Evolutionary conservation across 306 rosid genomes (phyloP).

Genomic region (Cucurbita maxima): DNA sequence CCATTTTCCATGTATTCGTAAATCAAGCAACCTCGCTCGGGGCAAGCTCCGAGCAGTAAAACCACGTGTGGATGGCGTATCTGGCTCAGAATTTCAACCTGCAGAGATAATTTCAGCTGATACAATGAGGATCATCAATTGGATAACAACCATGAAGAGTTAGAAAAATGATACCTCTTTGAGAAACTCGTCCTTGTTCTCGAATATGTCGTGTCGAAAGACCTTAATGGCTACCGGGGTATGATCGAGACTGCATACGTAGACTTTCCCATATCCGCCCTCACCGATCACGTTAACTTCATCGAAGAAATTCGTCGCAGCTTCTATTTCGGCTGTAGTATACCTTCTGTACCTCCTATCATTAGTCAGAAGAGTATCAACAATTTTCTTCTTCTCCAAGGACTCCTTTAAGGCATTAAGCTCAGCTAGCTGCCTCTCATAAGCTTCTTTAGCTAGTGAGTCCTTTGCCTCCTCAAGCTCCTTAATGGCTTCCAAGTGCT

Average conservation of each 20-base stretch:
- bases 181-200: constrained; percentile 72
- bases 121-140: neutral
- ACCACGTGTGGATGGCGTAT: constrained; percentile 81
- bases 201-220: constrained; percentile 31
- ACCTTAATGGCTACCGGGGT: constrained; percentile 84
- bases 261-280: constrained; percentile 95
- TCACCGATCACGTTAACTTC: constrained; percentile 56
- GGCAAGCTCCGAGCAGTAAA: constrained; percentile 91
- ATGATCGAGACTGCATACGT: constrained; percentile 80
- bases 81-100: constrained; percentile 90
- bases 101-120: constrained; percentile 11
- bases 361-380: constrained; percentile 48
- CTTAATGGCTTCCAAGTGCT: constrained; percentile 54
- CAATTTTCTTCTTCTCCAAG: constrained; percentile 47
- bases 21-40: constrained; percentile 68
- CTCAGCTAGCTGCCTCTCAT: constrained; percentile 74
- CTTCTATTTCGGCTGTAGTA: constrained; percentile 57
- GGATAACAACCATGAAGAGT: neutral
- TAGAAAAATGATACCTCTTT: constrained; percentile 44
- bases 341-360: constrained; percentile 79
- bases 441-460: constrained; percentile 55
- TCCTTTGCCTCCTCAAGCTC: constrained; percentile 59
- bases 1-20: constrained; percentile 90
- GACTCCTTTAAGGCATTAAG: constrained; percentile 53
- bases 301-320: constrained; percentile 53